Conservation (phyloP, 2,329 filamentous ascomycete species). For the Lachnellula cervina region DNA sequence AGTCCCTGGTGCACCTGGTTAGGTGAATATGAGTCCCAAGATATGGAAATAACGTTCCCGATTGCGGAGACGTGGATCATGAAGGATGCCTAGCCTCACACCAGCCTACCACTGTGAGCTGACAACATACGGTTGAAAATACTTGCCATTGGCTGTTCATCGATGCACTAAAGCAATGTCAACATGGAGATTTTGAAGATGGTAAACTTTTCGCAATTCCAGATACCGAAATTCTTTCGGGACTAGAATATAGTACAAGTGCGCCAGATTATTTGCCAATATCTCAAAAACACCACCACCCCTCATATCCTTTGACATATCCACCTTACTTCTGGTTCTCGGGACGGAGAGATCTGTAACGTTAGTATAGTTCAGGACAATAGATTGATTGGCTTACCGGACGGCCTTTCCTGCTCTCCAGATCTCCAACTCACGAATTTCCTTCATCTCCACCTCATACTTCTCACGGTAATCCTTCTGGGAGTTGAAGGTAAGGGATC, state of each 20-base stretch:
- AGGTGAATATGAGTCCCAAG: background rate
- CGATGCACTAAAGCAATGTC: constrained; percentile 6
- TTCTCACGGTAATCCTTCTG: constrained; percentile 94
- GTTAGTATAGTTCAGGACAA: constrained; percentile 9
- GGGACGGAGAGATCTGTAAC: constrained; percentile 64
- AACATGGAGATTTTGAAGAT: constrained; percentile 4
- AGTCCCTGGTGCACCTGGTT: background rate
- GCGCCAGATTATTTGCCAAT: constrained; percentile 27
- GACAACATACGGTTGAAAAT: background rate
- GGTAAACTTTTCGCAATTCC: constrained; percentile 31
- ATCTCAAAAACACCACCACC: constrained; percentile 19
- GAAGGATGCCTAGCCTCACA: background rate
- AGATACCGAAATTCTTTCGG: constrained; percentile 25
- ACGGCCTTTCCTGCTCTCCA: constrained; percentile 98
- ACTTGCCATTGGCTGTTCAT: background rate
- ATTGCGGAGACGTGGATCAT: constrained; percentile 14
- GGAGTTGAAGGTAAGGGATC: constrained; percentile 95
- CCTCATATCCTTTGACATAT: constrained; percentile 5
- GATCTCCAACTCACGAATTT: constrained; percentile 98
- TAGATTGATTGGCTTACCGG: constrained; percentile 49
- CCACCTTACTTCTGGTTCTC: constrained; percentile 69
- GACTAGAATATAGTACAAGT: constrained; percentile 32
- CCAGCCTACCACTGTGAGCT: background rate
- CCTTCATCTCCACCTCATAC: constrained; percentile 97
- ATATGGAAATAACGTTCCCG: constrained; percentile 12